These are phyloP conservation scores for Cyberlindnera veronae DNA, from an alignment of 805 yeast species.

Conservation along the genomic window DNA sequence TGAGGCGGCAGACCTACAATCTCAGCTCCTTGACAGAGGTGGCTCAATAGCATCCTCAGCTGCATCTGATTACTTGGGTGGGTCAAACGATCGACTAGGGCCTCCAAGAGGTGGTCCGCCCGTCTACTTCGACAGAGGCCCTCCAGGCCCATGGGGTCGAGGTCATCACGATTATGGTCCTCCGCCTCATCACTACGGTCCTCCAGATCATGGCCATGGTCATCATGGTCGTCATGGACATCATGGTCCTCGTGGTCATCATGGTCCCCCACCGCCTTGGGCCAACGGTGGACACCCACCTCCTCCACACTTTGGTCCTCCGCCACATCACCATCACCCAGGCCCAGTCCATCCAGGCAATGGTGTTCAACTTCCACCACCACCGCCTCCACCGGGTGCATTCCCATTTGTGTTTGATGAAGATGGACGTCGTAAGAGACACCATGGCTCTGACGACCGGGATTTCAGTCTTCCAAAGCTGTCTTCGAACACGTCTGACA, in stretches of 20 bases:
- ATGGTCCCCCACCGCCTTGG: slow-evolving; percentile 1
- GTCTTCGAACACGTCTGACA: slow-evolving; percentile 9
- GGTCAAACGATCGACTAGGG: not conserved
- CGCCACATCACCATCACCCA: slow-evolving; percentile 4
- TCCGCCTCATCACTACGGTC: slow-evolving; percentile 1
- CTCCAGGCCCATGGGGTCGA: slow-evolving; percentile 3
- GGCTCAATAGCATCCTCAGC: slow-evolving; percentile 5
- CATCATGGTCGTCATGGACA: too few species aligned
- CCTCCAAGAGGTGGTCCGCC: not conserved
- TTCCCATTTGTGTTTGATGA: slow-evolving; percentile 10
- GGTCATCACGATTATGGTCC: slow-evolving; percentile 1
- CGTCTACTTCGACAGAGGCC: slow-evolving; percentile 1
- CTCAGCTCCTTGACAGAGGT: slow-evolving; percentile 15
- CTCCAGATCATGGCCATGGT: too few species aligned
- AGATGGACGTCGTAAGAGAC: slow-evolving; percentile 9
- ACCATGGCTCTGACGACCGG: slow-evolving; percentile 4
- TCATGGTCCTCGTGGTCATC: too few species aligned
- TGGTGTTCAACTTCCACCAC: slow-evolving; percentile 8
- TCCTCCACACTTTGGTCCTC: slow-evolving; percentile 1
- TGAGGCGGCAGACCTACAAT: slow-evolving; percentile 23
- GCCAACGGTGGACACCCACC: not conserved
- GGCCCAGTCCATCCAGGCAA: slow-evolving; percentile 6
- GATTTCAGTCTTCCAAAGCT: slow-evolving; percentile 13
- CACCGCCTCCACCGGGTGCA: slow-evolving; percentile 3
- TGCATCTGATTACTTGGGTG: slow-evolving; percentile 4